Base-by-base conservation (phyloP, 306 rosid genomes). In the Arachis hypogaea region DNA sequence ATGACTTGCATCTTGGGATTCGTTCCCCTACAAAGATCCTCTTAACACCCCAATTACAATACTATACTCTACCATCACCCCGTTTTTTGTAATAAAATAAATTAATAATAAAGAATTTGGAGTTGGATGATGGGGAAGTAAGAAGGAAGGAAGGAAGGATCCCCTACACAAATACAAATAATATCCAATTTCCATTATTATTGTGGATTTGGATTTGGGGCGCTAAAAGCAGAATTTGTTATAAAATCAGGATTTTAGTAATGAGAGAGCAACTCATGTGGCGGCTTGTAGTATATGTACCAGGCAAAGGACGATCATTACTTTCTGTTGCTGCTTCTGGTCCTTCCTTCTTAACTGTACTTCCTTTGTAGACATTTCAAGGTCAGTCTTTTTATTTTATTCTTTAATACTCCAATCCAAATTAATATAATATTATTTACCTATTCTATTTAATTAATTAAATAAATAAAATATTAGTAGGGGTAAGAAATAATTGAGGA, bases 401-500 rank as follows among this genome's bases (percentile, higher is more conserved):
- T 59, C 36, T 6, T 4, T 40, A 5, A 18, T 7, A 7, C 36
- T 57, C 67, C 7, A 51, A 56, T 52, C 47, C 44, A 59, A 59
- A 74, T 51, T 9, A 63, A 46, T 76, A 60, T 54, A 18, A 45
- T 29, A 79, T 29, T 68, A 5, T 68, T 74, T 62, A 45, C 41
- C n/a, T 59, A 33, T 33, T 33, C 38, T 2, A 33, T 60, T 16
- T 47, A 22, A 59, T 49, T 45, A 44, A 22, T 22, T 22, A 46
- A 57, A 16, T 30, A 7, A 22, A 14, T 22, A 33, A 33, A 33
- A 33, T 64, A 11, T 11, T 49, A 49, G 22, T 50, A 76, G 75
- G 69, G 80, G 71, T 46, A 59, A 73, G 81, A 88, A 91, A 89
- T 88, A 84, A 88, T 86, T 89, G 93, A 81, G 88, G 84, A 55